Base-by-base conservation (phyloP, 2,329 filamentous ascomycete genomes). In the Truncatella angustata region DNA sequence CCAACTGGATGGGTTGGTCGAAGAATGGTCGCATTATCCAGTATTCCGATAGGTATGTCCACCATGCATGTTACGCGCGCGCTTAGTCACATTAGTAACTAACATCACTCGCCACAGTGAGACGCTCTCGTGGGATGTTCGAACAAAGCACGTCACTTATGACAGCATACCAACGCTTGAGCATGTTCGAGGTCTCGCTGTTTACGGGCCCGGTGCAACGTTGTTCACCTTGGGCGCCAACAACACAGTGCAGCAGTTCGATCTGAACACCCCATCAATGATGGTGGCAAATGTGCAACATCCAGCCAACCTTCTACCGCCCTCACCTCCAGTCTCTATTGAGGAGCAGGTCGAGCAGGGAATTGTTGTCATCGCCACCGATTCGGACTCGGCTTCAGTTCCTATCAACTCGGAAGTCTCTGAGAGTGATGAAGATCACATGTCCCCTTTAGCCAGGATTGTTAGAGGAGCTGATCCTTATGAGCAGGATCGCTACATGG, bases 1-100 rank as follows among this genome's bases (percentile, higher is more conserved):
- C 90, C 34, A 96, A 96, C 67, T 99, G 94, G 94, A 92, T 97
- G 78, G 88, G 86, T 18, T 99, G 94, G 94, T 97, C 94, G 0
- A 97, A 97, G 73, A 97, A 96, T 73, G 94, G 94, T 35, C 88
- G 92, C 59, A 91, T 99, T 58, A 85, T 99, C 57, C 94, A 99
- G 71, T 92, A 86, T 70, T 88, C 90, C 4, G 91, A 97, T 71
- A 85, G 87, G 92, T 96, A 78, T 75, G 90, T 83, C 16, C 11
- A 44, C 50, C 65, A 70, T 74, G 74, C 75, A 75, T 75, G 74
- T 72, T 74, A 75, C 66, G 71, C 75, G 75, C 75, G 75, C 75
- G 75, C 73, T 74, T 75, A 77, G 53, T 56, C 37, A 46, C 34
- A 35, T 53, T n/a, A 30, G 26, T 56, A 36, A 56, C 64, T 66